Conservation (phyloP, 2,329 filamentous ascomycete genomes). For the Spiromastix sp. region DNA sequence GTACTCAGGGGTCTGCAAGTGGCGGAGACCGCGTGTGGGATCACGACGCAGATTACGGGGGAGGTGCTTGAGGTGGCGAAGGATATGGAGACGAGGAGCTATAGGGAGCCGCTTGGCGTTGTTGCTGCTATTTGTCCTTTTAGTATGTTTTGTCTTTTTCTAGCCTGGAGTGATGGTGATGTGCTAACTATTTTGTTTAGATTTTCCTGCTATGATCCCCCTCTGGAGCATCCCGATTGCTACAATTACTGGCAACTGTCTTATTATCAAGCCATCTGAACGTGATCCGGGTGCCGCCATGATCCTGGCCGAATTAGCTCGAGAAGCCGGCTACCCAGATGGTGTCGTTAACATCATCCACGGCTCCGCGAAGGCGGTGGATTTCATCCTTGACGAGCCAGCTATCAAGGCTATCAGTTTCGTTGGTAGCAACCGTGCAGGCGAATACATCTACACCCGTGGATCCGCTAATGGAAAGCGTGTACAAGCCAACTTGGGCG, state of each 20-base stretch:
- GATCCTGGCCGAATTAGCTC: constrained; percentile 54
- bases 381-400: constrained; percentile 60
- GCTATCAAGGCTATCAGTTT: constrained; percentile 60
- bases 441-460: constrained; percentile 58
- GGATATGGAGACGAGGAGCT: constrained; percentile 60
- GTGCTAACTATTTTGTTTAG: constrained; percentile 29
- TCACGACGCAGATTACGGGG: constrained; percentile 55
- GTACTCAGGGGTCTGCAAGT: constrained; percentile 57
- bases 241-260: constrained; percentile 53
- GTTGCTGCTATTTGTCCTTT: constrained; percentile 34
- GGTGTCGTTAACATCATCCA: constrained; percentile 60
- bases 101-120: constrained; percentile 55
- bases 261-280: constrained; percentile 57
- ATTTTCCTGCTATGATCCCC: constrained; percentile 63
- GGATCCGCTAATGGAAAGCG: constrained; percentile 62
- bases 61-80: constrained; percentile 58
- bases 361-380: constrained; percentile 53
- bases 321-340: constrained; percentile 54
- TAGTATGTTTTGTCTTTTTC: constrained; percentile 11
- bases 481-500: constrained; percentile 58
- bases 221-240: constrained; percentile 58
- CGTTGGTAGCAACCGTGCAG: constrained; percentile 57
- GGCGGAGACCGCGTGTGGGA: constrained; percentile 56
- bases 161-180: constrained; percentile 2
- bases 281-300: constrained; percentile 55